Percentiles rank a stretch among this genome's conserved stretches.
Evolutionary conservation across 192 early-diverging fungal genomes (phyloP).

Genomic region (Rhizophagus sp.): DNA sequence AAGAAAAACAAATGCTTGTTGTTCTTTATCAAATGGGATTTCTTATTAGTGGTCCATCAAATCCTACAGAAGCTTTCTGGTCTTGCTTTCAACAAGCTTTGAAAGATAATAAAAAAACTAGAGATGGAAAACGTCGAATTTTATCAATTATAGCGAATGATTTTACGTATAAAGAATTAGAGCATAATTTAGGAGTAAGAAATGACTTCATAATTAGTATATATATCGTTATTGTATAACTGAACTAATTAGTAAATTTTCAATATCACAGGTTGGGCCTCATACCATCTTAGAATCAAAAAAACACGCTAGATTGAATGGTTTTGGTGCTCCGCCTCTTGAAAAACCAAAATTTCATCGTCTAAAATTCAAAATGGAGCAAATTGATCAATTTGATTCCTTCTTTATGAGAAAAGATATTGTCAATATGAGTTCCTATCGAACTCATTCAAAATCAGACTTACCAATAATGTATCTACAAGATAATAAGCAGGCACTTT

Average conservation of each 20-base stretch:
- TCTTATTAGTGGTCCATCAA: background rate
- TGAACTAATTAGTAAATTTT: too few relatives aligned
- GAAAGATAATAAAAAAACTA: conserved; percentile 1
- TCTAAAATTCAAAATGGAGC: background rate
- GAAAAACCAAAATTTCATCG: background rate
- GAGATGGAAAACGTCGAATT: background rate
- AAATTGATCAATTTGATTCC: background rate
- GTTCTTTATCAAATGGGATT: background rate
- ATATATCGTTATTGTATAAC: too few relatives aligned
- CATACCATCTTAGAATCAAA: background rate
- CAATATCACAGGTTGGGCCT: background rate
- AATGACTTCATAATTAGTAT: too few relatives aligned
- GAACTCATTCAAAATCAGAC: background rate
- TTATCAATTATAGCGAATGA: too few relatives aligned
- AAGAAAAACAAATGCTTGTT: background rate
- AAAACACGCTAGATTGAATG: background rate
- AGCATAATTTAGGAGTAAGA: too few relatives aligned
- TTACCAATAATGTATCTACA: conserved; percentile 4
- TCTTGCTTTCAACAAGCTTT: background rate
- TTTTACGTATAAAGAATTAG: too few relatives aligned
- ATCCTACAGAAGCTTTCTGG: background rate
- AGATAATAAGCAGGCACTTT: background rate
- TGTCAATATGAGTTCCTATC: conserved; percentile 3
- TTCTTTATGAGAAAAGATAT: conserved; percentile 4
- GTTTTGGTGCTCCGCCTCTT: background rate